These are phyloP conservation scores for Teunomyces cretensis DNA, from an alignment of 805 yeast genomes.

Conservation along the genomic window DNA sequence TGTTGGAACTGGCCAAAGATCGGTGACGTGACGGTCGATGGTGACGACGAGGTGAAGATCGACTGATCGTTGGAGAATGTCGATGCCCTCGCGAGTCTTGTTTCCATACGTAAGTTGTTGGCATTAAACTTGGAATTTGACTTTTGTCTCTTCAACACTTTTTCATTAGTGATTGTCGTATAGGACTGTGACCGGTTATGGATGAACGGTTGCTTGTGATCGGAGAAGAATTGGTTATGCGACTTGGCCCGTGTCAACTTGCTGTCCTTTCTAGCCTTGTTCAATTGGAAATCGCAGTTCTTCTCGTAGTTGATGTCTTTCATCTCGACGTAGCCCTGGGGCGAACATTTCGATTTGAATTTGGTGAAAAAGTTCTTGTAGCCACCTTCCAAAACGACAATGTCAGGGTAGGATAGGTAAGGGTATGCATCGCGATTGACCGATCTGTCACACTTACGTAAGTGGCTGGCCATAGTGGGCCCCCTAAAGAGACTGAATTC, in stretches of 20 bases:
- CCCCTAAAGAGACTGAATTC: conserved; percentile 92
- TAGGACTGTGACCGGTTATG: conserved; percentile 29
- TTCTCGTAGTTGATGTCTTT: conserved; percentile 41
- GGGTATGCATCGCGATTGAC: conserved; percentile 78
- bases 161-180: conserved; percentile 29
- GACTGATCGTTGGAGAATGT: conserved; percentile 25
- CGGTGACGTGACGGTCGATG: conserved; percentile 8
- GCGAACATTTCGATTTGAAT: conserved; percentile 60
- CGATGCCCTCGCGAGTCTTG: conserved; percentile 22
- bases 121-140: conserved; percentile 14
- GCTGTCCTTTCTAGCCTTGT: conserved; percentile 42
- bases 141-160: conserved; percentile 33
- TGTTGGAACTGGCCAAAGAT: conserved; percentile 1
- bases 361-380: conserved; percentile 73
- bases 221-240: conserved; percentile 19
- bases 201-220: neutral
- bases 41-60: conserved; percentile 12
- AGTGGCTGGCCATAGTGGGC: conserved; percentile 87
- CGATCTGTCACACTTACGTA: conserved; percentile 79
- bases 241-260: conserved; percentile 43
- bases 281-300: conserved; percentile 47
- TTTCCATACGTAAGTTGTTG: conserved; percentile 9
- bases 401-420: conserved; percentile 79
- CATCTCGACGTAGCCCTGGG: conserved; percentile 86
- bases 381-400: conserved; percentile 87